Base-by-base conservation (phyloP, 768 basidiomycete genomes). In the Exidia glandulosa region DNA sequence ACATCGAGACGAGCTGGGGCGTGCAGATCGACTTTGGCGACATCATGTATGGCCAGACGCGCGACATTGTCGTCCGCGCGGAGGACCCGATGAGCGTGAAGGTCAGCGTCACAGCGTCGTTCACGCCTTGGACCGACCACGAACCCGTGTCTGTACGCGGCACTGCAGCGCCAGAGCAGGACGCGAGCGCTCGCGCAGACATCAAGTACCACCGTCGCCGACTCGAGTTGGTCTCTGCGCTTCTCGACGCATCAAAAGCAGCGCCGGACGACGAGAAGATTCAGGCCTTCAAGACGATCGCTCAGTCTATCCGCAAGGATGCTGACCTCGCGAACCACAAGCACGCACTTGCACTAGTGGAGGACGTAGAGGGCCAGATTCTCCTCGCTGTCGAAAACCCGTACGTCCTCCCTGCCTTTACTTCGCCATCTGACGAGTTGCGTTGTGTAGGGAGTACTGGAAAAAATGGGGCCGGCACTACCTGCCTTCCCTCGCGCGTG, bases 401-500 rank as follows among this genome's bases (percentile, higher is more conserved):
- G 50, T 54, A 27, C 50, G 50, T 25, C 32, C 4, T 54, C 52
- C 16, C 32, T 10, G 12, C 27, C 25, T n/a, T 27, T 32, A 27
- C 10, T 29, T 14, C 2, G 12, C 50, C 6, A 27, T 54, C 30
- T 54, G 25, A 27, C 30, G 2, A 54, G 25, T n/a, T n/a, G 19
- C 36, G 4, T 23, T 31, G 9, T 32, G 19, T 27, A 54, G 48
- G 3, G 59, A 7, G 2, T 47, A 59, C 19, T 64, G 47, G 34
- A 34, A 58, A n/a, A 30, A 32, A 29, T 64, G 63, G 63, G 63
- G 63, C 14, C 25, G 37, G 23, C 63, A 64, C 57, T 64, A 64
- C 50, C 57, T 63, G 27, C 63, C 54, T 13, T 63, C 59, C 14
- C n/a, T 64, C 29, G 59, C 63, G 14, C 62, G 63, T 23, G 52